Conservation (phyloP, 140 eudicot genomes). For the Flaveria floridana region DNA sequence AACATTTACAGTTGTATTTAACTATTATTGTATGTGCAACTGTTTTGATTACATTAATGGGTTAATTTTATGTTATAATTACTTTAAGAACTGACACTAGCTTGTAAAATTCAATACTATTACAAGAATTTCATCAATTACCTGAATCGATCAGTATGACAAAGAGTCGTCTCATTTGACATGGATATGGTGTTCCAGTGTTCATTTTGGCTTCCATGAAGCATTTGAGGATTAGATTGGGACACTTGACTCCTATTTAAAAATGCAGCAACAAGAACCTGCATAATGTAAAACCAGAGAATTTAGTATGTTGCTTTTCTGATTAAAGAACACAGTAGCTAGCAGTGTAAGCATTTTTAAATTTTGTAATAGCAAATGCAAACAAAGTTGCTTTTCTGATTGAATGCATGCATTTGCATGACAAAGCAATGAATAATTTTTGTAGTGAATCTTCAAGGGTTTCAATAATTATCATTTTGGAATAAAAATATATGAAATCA, state of each 20-base stretch:
- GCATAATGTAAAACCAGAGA: conserved; percentile 7
- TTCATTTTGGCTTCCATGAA: conserved; percentile 48
- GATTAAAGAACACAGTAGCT: conserved; percentile 15
- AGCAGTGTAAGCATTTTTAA: conserved; percentile 9
- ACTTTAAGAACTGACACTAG: neutral
- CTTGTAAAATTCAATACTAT: neutral
- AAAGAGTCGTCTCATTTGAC: conserved; percentile 39
- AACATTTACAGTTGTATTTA: neutral
- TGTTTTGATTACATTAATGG: neutral
- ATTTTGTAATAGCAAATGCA: conserved; percentile 18
- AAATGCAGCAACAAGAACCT: conserved; percentile 93
- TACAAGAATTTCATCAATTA: conserved; percentile 24
- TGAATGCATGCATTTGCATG: conserved; percentile 55
- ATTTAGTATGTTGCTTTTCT: conserved; percentile 28
- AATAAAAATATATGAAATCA: conserved; percentile 28
- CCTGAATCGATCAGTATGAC: conserved; percentile 69
- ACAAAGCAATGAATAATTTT: conserved; percentile 31
- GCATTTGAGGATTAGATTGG: conserved; percentile 57
- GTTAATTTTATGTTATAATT: neutral
- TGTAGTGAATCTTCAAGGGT: conserved; percentile 20
- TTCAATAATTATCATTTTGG: conserved; percentile 27
- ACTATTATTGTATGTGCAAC: neutral
- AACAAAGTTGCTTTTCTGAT: too few species aligned
- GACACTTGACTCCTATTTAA: conserved; percentile 55
- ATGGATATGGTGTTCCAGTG: conserved; percentile 24